Evolutionary conservation across 208 protist genomes (phyloP), one percentile per base, ranked within the genome.

Genomic region (Trypanosoma caninum): DNA sequence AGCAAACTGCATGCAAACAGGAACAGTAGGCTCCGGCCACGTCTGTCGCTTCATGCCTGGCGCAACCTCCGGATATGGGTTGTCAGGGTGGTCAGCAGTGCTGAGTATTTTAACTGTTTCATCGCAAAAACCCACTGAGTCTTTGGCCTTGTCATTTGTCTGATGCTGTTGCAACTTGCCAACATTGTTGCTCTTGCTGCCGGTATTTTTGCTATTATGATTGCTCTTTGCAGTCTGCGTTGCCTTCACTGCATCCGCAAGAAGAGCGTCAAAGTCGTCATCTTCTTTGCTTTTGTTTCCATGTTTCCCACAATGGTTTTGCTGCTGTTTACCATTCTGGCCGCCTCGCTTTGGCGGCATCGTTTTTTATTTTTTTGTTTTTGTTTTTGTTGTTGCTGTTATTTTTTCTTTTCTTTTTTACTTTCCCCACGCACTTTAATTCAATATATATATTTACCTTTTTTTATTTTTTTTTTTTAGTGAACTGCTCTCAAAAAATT

Each of bases 11-110:
- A 78, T 22, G 28, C 72, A 65, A 31, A 98, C 87, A 18, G 94
- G 97, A 13, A 98, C 78, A 34, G 93, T 97, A 22, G 96, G 96
- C 68, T 93, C 87, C 31, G 91, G 91, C 91, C 91, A 97, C 28
- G 91, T 97, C 74, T 97, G 91, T 8, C 89, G 84, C 40, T 64
- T 66, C 55, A 66, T 72, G 40, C 76, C 78, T 37, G 57, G 55
- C 25, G 69, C 69, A 10, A 66, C 56, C 2, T 72, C 40, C 13
- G 72, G 81, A 69, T 91, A 94, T 42, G 84, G 87, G 57, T 94
- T 94, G 52, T 88, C 87, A 22, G 80, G 71, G 61, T 91, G 81
- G 46, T 91, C 80, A 0, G 84, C 74, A 30, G 74, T 75, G 67
- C 82, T 91, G 16, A 70, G 20, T 1, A 70, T 56, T 20, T 50